Conservation (phyloP, 768 basidiomycete species). For the Panaeolus papilionaceus region DNA sequence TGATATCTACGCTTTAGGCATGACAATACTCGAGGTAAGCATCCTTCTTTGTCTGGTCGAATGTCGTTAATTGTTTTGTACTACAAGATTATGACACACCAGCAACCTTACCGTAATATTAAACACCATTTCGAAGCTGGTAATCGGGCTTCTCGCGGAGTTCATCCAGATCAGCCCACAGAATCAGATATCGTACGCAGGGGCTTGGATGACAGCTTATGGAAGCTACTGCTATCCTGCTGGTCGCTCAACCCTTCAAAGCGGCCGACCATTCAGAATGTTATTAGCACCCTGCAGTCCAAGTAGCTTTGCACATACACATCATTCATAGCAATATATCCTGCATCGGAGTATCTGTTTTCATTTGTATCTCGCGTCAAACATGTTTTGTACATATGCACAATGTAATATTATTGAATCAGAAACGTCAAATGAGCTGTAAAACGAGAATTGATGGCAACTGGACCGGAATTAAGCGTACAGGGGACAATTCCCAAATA, state of each 20-base stretch:
- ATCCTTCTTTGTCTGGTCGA: neutral
- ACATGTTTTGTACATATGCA: neutral
- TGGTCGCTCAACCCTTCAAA: conserved; percentile 44
- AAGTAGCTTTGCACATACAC: neutral
- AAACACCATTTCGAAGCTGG: conserved; percentile 59
- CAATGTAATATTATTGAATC: no score
- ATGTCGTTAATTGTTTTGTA: conserved; percentile 4
- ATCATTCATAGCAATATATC: neutral
- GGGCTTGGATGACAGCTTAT: conserved; percentile 53
- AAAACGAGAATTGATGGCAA: neutral
- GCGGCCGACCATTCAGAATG: conserved; percentile 47
- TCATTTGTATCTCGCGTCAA: neutral
- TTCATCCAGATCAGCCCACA: conserved; percentile 48
- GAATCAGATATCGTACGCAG: conserved; percentile 40
- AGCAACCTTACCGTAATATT: conserved; percentile 57
- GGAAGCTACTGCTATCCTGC: conserved; percentile 49
- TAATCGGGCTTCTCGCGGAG: conserved; percentile 47
- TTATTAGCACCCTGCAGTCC: conserved; percentile 27
- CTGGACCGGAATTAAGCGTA: neutral
- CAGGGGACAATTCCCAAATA: neutral
- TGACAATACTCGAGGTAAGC: conserved; percentile 63
- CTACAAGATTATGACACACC: conserved; percentile 56
- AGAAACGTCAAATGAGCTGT: neutral
- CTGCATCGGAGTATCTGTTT: neutral
- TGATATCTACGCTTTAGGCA: conserved; percentile 61